Conservation (phyloP, 2,329 filamentous ascomycete genomes). For the Chrysosporium keratinophilum region DNA sequence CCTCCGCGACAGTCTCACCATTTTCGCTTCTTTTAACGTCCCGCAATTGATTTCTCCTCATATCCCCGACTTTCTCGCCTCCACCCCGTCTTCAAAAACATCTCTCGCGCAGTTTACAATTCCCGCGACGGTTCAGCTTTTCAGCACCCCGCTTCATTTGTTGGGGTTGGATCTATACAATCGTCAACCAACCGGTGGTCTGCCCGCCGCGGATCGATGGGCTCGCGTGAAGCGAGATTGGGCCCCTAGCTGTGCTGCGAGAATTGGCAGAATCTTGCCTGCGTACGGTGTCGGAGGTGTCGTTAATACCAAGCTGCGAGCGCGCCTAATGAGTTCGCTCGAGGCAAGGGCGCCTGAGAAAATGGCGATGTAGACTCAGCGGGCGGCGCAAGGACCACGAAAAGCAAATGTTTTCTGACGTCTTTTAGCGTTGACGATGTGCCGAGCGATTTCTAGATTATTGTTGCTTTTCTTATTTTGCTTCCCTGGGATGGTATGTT, state of each 20-base stretch:
- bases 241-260: conserved; percentile 59
- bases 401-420: no score
- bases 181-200: conserved; percentile 39
- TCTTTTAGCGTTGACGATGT: no score
- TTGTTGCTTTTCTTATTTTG: no score
- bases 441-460: no score
- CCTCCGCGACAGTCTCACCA: conserved; percentile 72
- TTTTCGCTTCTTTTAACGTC: conserved; percentile 86
- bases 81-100: conserved; percentile 40
- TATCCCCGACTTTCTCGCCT: conserved; percentile 46
- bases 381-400: no score
- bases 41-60: conserved; percentile 65
- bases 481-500: no score
- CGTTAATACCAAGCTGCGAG: conserved; percentile 64
- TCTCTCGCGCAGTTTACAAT: conserved; percentile 67
- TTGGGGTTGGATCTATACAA: conserved; percentile 83
- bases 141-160: conserved; percentile 75
- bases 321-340: conserved; percentile 54
- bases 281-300: conserved; percentile 84
- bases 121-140: conserved; percentile 66
- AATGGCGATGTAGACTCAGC: background rate
- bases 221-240: conserved; percentile 63
- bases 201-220: conserved; percentile 51
- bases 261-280: conserved; percentile 76
- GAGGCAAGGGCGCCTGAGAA: conserved; percentile 29